These are phyloP conservation scores for Torulaspora gathmanii DNA, from an alignment of 805 yeast genomes.

Conservation along the genomic window DNA sequence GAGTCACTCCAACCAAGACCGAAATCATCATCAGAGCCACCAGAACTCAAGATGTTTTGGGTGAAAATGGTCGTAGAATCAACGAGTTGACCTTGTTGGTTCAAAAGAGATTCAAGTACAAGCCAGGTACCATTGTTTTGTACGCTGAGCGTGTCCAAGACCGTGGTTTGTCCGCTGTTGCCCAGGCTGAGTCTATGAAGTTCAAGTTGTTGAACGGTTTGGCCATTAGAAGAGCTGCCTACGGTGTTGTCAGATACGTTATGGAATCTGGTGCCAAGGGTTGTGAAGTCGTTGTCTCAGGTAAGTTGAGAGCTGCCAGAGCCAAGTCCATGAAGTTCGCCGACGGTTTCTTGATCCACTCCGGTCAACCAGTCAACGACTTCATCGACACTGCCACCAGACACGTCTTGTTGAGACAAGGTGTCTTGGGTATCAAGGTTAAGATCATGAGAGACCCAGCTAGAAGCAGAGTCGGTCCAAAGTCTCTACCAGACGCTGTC, in stretches of 20 bases:
- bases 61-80: slow-evolving; percentile 99
- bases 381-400: slow-evolving; percentile 98
- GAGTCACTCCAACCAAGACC: slow-evolving; percentile 96
- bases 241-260: slow-evolving; percentile 99
- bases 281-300: slow-evolving; percentile 99
- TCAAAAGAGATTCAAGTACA: slow-evolving; percentile 97
- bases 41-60: slow-evolving; percentile 96
- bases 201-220: slow-evolving; percentile 97
- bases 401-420: slow-evolving; percentile 99
- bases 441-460: slow-evolving; percentile 99
- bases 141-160: slow-evolving; percentile 99
- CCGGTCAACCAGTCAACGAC: slow-evolving; percentile 99
- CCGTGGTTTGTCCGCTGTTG: slow-evolving; percentile 99
- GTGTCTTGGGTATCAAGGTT: slow-evolving; percentile 99
- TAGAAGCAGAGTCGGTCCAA: slow-evolving; percentile 77
- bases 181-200: slow-evolving; percentile 98
- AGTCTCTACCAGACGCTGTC: slow-evolving; percentile 91
- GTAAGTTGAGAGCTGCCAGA: slow-evolving; percentile 99
- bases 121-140: slow-evolving; percentile 87
- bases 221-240: slow-evolving; percentile 99
- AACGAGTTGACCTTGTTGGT: slow-evolving; percentile 96
- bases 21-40: slow-evolving; percentile 99
- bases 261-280: slow-evolving; percentile 99
- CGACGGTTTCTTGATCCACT: slow-evolving; percentile 99
- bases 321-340: slow-evolving; percentile 99